Conservation (phyloP, 495 filamentous ascomycete species). For the Lepidopterella palustris region DNA sequence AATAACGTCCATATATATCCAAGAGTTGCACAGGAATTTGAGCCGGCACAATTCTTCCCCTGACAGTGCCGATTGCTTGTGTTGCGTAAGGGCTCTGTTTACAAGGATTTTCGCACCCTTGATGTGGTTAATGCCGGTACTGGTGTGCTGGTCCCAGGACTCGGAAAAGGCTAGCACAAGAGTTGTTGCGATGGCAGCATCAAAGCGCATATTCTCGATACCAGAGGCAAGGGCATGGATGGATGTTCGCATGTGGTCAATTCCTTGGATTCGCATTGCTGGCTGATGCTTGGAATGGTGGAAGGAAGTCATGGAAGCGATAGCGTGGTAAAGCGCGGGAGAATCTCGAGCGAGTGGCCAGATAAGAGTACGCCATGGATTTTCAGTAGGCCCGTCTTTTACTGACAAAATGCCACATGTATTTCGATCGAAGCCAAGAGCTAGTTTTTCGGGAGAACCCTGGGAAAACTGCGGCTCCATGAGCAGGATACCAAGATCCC, state of each 20-base stretch:
- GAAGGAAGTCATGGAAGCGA: slow-evolving; percentile 69
- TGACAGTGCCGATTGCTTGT: slow-evolving; percentile 31
- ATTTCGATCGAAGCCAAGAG: slow-evolving; percentile 59
- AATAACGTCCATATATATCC: slow-evolving; percentile 79
- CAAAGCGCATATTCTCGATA: slow-evolving; percentile 54
- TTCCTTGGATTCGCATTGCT: slow-evolving; percentile 55
- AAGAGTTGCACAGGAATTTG: slow-evolving; percentile 69
- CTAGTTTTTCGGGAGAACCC: slow-evolving; percentile 58
- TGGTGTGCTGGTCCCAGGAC: slow-evolving; percentile 69
- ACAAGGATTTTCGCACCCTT: slow-evolving; percentile 63
- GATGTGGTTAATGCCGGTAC: slow-evolving; percentile 69
- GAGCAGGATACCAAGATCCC: neutral
- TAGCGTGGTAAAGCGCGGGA: slow-evolving; percentile 67
- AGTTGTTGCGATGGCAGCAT: slow-evolving; percentile 67
- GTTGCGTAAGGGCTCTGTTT: slow-evolving; percentile 47
- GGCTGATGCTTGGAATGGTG: slow-evolving; percentile 58
- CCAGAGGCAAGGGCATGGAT: slow-evolving; percentile 52
- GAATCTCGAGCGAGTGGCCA: slow-evolving; percentile 64
- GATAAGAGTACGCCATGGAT: slow-evolving; percentile 69
- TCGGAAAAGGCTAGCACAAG: slow-evolving; percentile 70
- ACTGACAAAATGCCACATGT: slow-evolving; percentile 75
- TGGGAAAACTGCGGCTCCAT: slow-evolving; percentile 41
- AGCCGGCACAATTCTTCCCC: slow-evolving; percentile 49
- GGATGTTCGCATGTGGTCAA: slow-evolving; percentile 66
- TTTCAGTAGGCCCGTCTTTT: slow-evolving; percentile 65